These are phyloP conservation scores for Colletotrichum spinosum DNA, from an alignment of 2,329 filamentous ascomycete species.

Conservation along the genomic window DNA sequence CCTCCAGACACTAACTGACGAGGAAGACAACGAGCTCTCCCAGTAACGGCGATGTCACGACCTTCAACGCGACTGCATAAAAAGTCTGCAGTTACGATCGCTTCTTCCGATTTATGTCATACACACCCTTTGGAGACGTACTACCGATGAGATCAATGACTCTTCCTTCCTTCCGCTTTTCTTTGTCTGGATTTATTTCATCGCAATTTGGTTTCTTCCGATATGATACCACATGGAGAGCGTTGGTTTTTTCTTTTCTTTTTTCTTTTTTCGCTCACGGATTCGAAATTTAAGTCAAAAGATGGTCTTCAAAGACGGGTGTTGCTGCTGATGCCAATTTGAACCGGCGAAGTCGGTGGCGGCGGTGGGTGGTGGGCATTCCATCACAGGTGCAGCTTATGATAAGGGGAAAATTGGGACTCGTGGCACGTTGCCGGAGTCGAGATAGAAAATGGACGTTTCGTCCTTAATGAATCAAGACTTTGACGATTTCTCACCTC, in stretches of 20 bases:
- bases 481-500: not conserved
- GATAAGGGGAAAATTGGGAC: no score
- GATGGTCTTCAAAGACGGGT: not conserved
- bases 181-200: slow-evolving; percentile 31
- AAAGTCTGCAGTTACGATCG: slow-evolving; percentile 14
- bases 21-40: slow-evolving; percentile 22
- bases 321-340: no score
- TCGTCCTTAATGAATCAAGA: no score
- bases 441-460: no score
- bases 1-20: slow-evolving; percentile 24
- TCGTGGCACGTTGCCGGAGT: no score
- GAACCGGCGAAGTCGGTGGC: no score
- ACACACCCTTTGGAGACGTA: slow-evolving; percentile 12
- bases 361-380: no score
- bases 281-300: slow-evolving; percentile 30
- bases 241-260: slow-evolving; percentile 13
- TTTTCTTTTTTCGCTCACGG: slow-evolving; percentile 6
- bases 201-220: slow-evolving; percentile 32
- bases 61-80: slow-evolving; percentile 12
- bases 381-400: no score
- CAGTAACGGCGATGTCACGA: slow-evolving; percentile 1
- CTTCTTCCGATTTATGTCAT: slow-evolving; percentile 24
- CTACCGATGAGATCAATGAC: slow-evolving; percentile 29
- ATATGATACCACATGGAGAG: slow-evolving; percentile 39
- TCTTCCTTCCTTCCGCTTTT: slow-evolving; percentile 19